phyloP scores from a whole-genome alignment of 441 rosid species.

The Breynia disticha region DNA sequence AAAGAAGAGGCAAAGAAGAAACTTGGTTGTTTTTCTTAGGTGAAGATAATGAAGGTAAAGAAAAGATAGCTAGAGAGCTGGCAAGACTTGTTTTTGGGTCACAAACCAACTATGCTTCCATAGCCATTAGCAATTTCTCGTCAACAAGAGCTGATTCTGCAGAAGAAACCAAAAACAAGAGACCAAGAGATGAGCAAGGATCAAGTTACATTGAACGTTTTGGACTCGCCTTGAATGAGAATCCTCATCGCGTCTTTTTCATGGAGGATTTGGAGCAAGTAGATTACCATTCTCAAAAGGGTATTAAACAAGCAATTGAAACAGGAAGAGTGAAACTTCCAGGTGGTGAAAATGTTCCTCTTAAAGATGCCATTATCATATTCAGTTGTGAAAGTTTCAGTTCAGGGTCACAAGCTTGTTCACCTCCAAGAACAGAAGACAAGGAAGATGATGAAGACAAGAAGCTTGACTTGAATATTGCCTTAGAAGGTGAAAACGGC shows the following conservation, averaged over 20 bases:
- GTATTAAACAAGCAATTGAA: constrained; percentile 36
- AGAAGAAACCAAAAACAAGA: constrained; percentile 29
- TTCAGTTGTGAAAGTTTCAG: constrained; percentile 34
- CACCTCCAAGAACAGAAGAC: constrained; percentile 19
- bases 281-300: constrained; percentile 25
- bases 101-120: constrained; percentile 30
- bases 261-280: constrained; percentile 43
- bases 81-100: constrained; percentile 53
- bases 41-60: constrained; percentile 34
- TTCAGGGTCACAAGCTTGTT: constrained; percentile 24
- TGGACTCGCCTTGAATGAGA: constrained; percentile 52
- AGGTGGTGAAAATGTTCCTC: constrained; percentile 40
- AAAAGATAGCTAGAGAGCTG: constrained; percentile 44
- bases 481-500: constrained; percentile 28
- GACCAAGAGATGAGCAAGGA: constrained; percentile 29
- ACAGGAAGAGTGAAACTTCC: constrained; percentile 30
- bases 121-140: constrained; percentile 25
- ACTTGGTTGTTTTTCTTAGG: constrained; percentile 59
- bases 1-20: constrained; percentile 29
- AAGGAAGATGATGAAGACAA: constrained; percentile 7
- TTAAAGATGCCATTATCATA: constrained; percentile 54
- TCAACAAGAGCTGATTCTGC: constrained; percentile 19
- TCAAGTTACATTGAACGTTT: constrained; percentile 31
- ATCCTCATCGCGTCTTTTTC: constrained; percentile 57
- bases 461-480: constrained; percentile 50